Conservation (phyloP, 495 filamentous ascomycete species). For the Aspergillus indologenus region DNA sequence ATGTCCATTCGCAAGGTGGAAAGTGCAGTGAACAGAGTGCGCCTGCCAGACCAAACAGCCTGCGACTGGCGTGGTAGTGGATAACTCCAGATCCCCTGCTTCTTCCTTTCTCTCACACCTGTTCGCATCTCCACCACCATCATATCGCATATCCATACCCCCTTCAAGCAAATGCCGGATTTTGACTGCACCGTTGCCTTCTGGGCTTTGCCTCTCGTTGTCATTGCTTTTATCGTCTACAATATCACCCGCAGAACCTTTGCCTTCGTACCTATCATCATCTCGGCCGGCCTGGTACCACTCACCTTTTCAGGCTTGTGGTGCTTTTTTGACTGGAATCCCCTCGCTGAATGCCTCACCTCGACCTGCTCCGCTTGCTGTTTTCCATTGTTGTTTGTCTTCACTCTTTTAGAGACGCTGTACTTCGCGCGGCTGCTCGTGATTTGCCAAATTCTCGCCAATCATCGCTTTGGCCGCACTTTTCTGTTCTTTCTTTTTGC, state of each 20-base stretch:
- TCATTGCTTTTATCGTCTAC: neutral
- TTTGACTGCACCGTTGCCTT: neutral
- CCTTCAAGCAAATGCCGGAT: neutral
- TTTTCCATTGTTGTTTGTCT: too few species aligned
- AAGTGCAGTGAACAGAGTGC: neutral
- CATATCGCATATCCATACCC: neutral
- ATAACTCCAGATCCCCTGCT: neutral
- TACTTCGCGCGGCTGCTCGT: neutral
- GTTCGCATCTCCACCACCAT: neutral
- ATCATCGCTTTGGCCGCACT: too few species aligned
- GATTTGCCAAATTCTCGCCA: neutral
- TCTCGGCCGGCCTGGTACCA: too few species aligned
- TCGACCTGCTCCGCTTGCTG: too few species aligned
- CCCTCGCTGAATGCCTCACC: too few species aligned
- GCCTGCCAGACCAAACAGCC: neutral
- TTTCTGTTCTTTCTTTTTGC: neutral
- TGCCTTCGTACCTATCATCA: too few species aligned
- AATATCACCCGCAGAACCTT: too few species aligned
- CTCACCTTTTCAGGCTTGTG: too few species aligned
- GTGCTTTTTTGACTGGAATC: too few species aligned
- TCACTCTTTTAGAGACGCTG: neutral
- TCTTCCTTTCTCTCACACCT: neutral
- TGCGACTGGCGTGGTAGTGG: neutral
- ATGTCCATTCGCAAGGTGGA: neutral
- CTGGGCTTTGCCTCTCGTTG: neutral